A percentile compares a stretch with the other conserved stretches of the same genome.
phyloP scores from a whole-genome alignment of 2,329 filamentous ascomycete genomes.

The Fragosphaeria purpurea region DNA sequence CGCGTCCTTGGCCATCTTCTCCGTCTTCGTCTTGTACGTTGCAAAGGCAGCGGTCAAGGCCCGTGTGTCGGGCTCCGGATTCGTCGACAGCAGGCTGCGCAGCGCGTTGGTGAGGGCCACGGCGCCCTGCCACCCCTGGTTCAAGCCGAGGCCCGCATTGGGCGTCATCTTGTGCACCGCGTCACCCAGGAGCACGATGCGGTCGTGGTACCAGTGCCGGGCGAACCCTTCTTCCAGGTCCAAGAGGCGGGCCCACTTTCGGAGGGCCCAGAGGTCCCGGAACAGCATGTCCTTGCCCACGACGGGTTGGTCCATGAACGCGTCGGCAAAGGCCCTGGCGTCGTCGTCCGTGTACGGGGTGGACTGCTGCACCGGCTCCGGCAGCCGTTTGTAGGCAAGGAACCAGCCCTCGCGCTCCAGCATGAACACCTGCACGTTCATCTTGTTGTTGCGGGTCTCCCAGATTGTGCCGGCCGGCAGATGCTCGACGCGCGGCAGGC shows the following conservation, averaged over 20 bases:
- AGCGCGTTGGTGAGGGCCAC: constrained; percentile 9
- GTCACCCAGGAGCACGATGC: constrained; percentile 33
- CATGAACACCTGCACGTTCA: constrained; percentile 1
- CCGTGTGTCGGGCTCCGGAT: neutral
- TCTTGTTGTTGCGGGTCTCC: constrained; percentile 6
- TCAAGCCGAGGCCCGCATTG: constrained; percentile 7
- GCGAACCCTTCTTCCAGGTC: constrained; percentile 53
- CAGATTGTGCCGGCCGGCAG: constrained; percentile 1
- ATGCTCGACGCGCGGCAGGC: constrained; percentile 1
- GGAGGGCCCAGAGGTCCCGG: constrained; percentile 5
- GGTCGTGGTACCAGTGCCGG: constrained; percentile 86
- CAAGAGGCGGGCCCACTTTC: neutral
- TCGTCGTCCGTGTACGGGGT: constrained; percentile 5
- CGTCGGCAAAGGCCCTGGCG: constrained; percentile 1
- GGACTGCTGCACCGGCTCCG: neutral
- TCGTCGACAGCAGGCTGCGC: neutral
- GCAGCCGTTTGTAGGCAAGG: constrained; percentile 6
- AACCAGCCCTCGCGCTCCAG: constrained; percentile 7
- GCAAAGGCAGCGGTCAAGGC: neutral
- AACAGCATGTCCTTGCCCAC: constrained; percentile 1
- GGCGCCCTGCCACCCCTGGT: constrained; percentile 5
- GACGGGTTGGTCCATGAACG: neutral
- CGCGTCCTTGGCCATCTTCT: neutral
- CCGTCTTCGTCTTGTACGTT: neutral
- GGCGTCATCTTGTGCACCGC: constrained; percentile 10